phyloP scores from a whole-genome alignment of 345 rosid genomes.

The Eucalyptus viminalis region DNA sequence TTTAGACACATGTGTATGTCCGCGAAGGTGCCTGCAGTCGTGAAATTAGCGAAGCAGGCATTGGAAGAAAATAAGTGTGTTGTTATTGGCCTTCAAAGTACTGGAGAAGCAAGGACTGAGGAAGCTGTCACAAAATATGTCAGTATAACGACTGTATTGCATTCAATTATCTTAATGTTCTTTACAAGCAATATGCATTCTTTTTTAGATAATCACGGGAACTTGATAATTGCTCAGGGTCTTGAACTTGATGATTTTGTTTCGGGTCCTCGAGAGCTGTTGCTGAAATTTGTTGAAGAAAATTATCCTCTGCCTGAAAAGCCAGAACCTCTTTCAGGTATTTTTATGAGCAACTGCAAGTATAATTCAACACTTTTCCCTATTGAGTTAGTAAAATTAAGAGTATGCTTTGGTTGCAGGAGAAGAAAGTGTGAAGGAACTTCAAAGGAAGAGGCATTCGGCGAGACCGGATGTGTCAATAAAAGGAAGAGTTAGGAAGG shows the following conservation, averaged over 20 bases:
- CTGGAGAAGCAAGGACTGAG: conserved; percentile 99
- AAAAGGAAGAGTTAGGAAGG: conserved; percentile 92
- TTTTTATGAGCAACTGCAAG: background rate
- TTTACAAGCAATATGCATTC: background rate
- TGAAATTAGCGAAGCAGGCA: conserved; percentile 79
- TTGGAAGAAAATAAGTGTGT: conserved; percentile 70
- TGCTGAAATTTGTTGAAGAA: conserved; percentile 96
- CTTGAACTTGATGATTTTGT: conserved; percentile 97
- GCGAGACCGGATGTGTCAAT: conserved; percentile 82
- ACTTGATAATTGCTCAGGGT: conserved; percentile 36
- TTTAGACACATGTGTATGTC: conserved; percentile 99
- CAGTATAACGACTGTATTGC: background rate
- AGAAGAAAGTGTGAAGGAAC: conserved; percentile 81
- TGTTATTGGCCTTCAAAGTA: conserved; percentile 97
- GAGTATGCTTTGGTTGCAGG: conserved; percentile 25
- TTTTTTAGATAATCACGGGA: background rate
- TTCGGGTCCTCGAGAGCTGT: conserved; percentile 96
- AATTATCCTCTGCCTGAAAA: conserved; percentile 91
- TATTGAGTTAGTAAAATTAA: background rate
- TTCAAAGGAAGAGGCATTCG: conserved; percentile 86
- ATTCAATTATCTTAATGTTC: background rate
- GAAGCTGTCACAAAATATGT: conserved; percentile 99
- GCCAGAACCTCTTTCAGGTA: conserved; percentile 89
- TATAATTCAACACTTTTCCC: background rate
- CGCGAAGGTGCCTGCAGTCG: conserved; percentile 92